Conservation (phyloP, 1,284 basidiomycete genomes). For the Ustilago lituana region DNA sequence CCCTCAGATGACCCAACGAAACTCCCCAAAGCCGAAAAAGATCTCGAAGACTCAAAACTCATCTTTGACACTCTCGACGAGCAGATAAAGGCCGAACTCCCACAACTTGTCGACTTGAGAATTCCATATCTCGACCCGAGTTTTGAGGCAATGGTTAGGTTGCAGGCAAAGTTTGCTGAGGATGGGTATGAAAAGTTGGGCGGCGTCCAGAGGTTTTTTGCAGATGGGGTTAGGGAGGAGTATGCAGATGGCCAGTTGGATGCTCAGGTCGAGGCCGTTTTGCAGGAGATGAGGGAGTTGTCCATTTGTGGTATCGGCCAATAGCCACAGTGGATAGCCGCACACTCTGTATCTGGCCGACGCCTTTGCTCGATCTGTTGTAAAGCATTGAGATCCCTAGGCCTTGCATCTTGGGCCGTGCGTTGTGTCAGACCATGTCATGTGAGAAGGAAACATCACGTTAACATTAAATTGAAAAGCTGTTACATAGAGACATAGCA, state of each 20-base stretch:
- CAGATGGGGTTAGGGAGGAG: conserved; percentile 71
- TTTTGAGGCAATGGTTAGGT: conserved; percentile 95
- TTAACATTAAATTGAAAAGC: too few species aligned
- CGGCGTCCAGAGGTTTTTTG: conserved; percentile 84
- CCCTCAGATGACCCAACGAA: conserved; percentile 92
- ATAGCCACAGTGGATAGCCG: too few species aligned
- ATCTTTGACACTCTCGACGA: conserved; percentile 93
- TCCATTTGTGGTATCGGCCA: conserved; percentile 74
- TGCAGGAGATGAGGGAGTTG: conserved; percentile 95
- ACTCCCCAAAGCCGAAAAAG: conserved; percentile 90
- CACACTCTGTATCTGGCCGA: too few species aligned
- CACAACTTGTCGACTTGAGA: conserved; percentile 89
- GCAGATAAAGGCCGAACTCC: conserved; percentile 88
- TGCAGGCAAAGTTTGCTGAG: conserved; percentile 95
- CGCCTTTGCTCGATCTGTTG: too few species aligned
- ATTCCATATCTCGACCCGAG: conserved; percentile 98
- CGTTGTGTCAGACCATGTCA: too few species aligned
- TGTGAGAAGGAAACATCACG: too few species aligned
- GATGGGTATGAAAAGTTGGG: conserved; percentile 98
- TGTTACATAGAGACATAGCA: too few species aligned
- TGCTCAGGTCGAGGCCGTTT: conserved; percentile 89
- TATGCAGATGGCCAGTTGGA: conserved; percentile 97
- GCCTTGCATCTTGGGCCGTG: too few species aligned
- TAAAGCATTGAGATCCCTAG: too few species aligned
- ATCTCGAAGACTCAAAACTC: conserved; percentile 90